Percentiles rank a stretch among this genome's conserved stretches.
phyloP scores from a whole-genome alignment of 1,284 basidiomycete species.

The Veloboletus limbatus region DNA sequence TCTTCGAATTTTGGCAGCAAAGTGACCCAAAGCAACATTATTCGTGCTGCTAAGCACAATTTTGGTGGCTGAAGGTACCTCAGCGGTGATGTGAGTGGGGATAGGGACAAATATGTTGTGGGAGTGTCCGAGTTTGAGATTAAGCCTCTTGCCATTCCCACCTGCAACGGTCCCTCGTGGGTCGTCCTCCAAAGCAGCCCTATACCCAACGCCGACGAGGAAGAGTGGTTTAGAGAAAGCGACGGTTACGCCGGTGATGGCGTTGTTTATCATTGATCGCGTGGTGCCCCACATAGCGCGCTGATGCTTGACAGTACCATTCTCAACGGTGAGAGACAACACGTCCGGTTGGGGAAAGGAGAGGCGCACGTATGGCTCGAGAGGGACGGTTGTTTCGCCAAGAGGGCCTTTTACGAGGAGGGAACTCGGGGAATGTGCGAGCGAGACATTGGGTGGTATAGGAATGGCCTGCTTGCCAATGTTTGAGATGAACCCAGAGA shows the following conservation, averaged over 20 bases:
- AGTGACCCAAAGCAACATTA: slow-evolving; percentile 80
- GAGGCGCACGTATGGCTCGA: slow-evolving; percentile 69
- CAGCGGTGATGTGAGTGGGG: slow-evolving; percentile 75
- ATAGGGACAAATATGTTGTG: slow-evolving; percentile 85
- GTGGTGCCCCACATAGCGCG: slow-evolving; percentile 93
- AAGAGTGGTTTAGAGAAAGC: slow-evolving; percentile 84
- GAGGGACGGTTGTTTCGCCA: slow-evolving; percentile 66
- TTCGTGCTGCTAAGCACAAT: slow-evolving; percentile 67
- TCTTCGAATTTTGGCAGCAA: slow-evolving; percentile 82
- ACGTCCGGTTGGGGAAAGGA: slow-evolving; percentile 48
- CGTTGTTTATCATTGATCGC: slow-evolving; percentile 86
- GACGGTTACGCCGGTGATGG: slow-evolving; percentile 84
- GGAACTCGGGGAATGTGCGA: slow-evolving; percentile 51
- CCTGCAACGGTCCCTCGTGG: slow-evolving; percentile 62
- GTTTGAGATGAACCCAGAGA: slow-evolving; percentile 54
- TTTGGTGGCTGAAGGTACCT: slow-evolving; percentile 70
- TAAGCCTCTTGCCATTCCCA: slow-evolving; percentile 63
- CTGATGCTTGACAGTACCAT: slow-evolving; percentile 73
- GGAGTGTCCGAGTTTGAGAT: slow-evolving; percentile 90
- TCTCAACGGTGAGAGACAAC: slow-evolving; percentile 65
- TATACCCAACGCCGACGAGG: slow-evolving; percentile 94
- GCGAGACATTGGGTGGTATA: slow-evolving; percentile 64
- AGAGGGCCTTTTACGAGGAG: slow-evolving; percentile 74
- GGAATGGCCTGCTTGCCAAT: slow-evolving; percentile 80
- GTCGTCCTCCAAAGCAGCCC: slow-evolving; percentile 84